Conservation (phyloP, 2,329 filamentous ascomycete species). For the Scedosporium boydii region DNA sequence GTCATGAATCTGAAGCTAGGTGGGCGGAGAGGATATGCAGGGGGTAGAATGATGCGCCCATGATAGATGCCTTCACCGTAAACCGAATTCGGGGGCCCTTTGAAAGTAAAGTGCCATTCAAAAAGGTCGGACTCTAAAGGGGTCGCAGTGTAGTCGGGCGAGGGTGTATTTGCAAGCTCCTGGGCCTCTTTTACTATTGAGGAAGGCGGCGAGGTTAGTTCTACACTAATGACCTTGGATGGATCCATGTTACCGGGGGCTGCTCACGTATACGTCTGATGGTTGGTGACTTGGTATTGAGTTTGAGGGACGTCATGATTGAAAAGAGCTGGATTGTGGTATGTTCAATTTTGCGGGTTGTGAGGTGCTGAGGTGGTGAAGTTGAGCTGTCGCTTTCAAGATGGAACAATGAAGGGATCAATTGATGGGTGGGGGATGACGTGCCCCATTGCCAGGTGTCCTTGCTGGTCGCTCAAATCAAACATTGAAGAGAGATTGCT, state of each 20-base stretch:
- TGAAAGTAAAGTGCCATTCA: constrained; percentile 98
- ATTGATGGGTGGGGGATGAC: no score
- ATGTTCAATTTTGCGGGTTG: neutral
- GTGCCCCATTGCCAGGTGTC: no score
- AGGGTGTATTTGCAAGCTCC: constrained; percentile 72
- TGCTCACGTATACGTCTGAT: constrained; percentile 71
- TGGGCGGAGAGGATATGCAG: constrained; percentile 82
- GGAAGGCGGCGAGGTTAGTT: neutral
- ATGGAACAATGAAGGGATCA: no score
- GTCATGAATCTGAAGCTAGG: constrained; percentile 95
- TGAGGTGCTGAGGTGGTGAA: neutral
- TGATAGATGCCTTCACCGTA: constrained; percentile 85
- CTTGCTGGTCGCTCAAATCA: no score
- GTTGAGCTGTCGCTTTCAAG: neutral
- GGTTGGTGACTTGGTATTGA: constrained; percentile 72
- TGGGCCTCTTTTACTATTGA: constrained; percentile 76
- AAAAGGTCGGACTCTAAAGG: constrained; percentile 87
- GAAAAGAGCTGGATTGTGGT: neutral
- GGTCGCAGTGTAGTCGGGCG: constrained; percentile 73
- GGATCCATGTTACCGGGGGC: neutral
- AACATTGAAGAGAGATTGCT: no score
- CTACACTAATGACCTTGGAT: neutral
- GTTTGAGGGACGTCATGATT: constrained; percentile 33
- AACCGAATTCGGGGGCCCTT: constrained; percentile 71
- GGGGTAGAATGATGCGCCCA: constrained; percentile 83